Conservation (phyloP, 192 early-diverging fungal genomes). For the Coemansia sp. region DNA sequence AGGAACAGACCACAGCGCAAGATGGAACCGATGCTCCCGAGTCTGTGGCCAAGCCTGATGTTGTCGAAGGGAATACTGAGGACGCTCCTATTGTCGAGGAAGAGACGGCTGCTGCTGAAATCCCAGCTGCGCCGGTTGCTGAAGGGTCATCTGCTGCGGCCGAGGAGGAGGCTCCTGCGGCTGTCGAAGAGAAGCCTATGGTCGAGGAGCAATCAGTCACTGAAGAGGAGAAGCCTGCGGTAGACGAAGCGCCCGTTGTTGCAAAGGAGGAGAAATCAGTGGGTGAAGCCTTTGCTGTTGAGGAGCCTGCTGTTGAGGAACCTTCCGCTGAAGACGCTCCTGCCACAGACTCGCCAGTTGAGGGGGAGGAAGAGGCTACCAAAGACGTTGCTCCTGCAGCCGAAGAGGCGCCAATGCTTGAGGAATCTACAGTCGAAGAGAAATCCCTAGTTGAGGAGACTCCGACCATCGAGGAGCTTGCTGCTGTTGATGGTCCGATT, state of each 20-base stretch:
- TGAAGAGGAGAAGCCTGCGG: neutral
- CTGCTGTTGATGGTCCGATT: conserved; percentile 4
- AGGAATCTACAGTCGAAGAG: conserved; percentile 3
- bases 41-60: conserved; percentile 5
- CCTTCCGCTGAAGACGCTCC: neutral
- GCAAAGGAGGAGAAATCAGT: neutral
- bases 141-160: neutral
- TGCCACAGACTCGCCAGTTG: neutral
- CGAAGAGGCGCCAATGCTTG: no score
- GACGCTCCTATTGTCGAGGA: conserved; percentile 8
- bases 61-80: conserved; percentile 6
- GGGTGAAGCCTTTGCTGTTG: neutral
- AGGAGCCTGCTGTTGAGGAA: conserved; percentile 10
- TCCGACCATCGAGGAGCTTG: neutral
- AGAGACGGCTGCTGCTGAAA: neutral
- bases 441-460: conserved; percentile 9
- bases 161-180: neutral
- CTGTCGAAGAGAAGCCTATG: conserved; percentile 12
- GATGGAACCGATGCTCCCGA: conserved; percentile 2
- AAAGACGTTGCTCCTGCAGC: no score
- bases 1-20: neutral
- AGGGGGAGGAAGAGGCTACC: no score
- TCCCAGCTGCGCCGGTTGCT: neutral
- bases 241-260: neutral
- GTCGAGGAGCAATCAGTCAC: neutral